Evolutionary conservation across 768 basidiomycete species (phyloP).

Genomic region (Tephrocybe sp.): DNA sequence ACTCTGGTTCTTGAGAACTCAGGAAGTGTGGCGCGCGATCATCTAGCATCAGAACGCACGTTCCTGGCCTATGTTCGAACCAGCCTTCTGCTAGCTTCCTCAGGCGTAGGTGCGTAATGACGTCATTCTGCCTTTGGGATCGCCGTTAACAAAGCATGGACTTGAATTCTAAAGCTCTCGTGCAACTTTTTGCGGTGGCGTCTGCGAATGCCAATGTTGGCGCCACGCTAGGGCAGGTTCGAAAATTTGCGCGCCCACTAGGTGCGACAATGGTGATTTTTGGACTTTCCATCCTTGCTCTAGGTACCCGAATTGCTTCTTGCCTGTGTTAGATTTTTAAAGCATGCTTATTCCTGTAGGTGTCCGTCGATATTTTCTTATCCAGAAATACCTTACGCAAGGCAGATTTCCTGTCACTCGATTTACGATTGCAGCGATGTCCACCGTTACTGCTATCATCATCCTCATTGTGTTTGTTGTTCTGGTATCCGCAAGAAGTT

Average conservation of each 20-base stretch:
- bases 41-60: constrained; percentile 62
- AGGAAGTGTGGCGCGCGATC: constrained; percentile 64
- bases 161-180: constrained; percentile 50
- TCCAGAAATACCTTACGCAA: constrained; percentile 48
- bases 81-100: constrained; percentile 56
- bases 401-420: constrained; percentile 59
- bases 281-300: constrained; percentile 44
- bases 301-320: constrained; percentile 37
- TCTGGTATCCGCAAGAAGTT: constrained; percentile 16
- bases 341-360: constrained; percentile 33
- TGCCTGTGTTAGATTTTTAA: no score
- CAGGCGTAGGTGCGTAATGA: constrained; percentile 59
- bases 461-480: constrained; percentile 20
- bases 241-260: constrained; percentile 46
- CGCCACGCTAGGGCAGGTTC: constrained; percentile 19
- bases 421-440: constrained; percentile 35
- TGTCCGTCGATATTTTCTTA: constrained; percentile 48
- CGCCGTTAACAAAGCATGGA: no score
- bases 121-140: constrained; percentile 4
- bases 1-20: constrained; percentile 45
- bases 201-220: constrained; percentile 14
- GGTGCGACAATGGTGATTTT: constrained; percentile 49
- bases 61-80: constrained; percentile 68
- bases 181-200: constrained; percentile 51
- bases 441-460: constrained; percentile 23